phyloP scores from a whole-genome alignment of 257 asterid species.

The Solanum peruvianum region DNA sequence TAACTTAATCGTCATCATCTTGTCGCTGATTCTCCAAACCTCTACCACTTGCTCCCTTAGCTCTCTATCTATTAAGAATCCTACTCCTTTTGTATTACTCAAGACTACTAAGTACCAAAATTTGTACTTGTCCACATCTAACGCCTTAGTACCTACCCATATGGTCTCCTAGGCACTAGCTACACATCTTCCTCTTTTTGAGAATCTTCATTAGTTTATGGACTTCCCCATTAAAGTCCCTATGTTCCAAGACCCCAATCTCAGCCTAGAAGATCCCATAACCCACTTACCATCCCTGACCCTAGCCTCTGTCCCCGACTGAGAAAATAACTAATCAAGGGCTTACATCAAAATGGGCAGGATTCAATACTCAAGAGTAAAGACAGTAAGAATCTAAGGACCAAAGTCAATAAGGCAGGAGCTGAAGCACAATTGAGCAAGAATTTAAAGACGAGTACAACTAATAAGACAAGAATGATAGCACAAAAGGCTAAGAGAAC shows the following conservation, averaged over 20 bases:
- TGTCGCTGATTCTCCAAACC: neutral
- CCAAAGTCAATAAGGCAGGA: neutral
- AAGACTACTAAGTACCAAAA: neutral
- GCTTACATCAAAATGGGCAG: neutral
- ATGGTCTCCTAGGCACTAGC: neutral
- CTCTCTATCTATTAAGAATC: neutral
- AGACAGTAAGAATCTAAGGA: neutral
- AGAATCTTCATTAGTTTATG: neutral
- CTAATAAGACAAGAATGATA: neutral
- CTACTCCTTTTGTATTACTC: neutral
- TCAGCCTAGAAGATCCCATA: too few species aligned
- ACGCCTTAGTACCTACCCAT: neutral
- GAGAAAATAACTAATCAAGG: too few species aligned
- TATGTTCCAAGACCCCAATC: too few species aligned
- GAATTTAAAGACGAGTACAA: neutral
- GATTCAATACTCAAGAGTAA: neutral
- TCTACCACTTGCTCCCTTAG: neutral
- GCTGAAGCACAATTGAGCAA: neutral
- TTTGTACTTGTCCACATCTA: neutral
- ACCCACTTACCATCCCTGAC: too few species aligned
- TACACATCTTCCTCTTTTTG: neutral
- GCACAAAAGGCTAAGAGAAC: neutral
- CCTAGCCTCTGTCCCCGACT: too few species aligned
- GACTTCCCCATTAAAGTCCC: neutral
- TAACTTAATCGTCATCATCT: neutral